These are phyloP conservation scores for Podaxis sp. DNA, from an alignment of 768 basidiomycete species.

Conservation along the genomic window DNA sequence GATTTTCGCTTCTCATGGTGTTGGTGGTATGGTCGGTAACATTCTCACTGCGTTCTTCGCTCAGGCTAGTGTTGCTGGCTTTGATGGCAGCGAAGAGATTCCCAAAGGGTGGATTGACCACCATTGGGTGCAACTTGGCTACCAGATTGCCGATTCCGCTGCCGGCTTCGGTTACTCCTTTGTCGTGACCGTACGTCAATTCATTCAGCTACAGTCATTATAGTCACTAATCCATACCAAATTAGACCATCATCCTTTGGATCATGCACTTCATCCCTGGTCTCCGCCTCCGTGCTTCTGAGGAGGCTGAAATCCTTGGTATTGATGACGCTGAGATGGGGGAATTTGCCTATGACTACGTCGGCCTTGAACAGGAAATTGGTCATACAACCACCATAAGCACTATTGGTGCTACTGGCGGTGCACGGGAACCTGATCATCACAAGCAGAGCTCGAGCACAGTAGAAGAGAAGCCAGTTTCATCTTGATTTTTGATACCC, in stretches of 20 bases:
- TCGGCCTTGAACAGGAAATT: conserved; percentile 65
- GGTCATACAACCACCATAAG: conserved; percentile 32
- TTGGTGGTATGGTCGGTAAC: conserved; percentile 82
- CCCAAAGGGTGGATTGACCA: conserved; percentile 88
- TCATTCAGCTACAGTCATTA: not conserved
- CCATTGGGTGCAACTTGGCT: conserved; percentile 78
- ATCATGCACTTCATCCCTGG: conserved; percentile 86
- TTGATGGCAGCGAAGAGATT: conserved; percentile 69
- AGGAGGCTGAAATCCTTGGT: conserved; percentile 74
- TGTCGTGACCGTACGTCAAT: conserved; percentile 62
- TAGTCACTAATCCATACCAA: not conserved
- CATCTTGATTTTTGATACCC: not conserved
- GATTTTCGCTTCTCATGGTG: conserved; percentile 86
- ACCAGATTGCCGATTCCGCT: conserved; percentile 76
- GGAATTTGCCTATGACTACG: conserved; percentile 87
- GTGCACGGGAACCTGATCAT: conserved; percentile 28
- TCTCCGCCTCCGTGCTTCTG: conserved; percentile 63
- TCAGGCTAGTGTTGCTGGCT: conserved; percentile 71
- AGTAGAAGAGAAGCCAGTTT: conserved; percentile 9
- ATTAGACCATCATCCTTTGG: conserved; percentile 78
- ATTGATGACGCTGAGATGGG: conserved; percentile 91
- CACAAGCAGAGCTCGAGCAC: conserved; percentile 10
- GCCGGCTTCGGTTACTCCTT: conserved; percentile 71
- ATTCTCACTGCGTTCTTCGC: conserved; percentile 88
- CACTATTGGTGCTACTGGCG: conserved; percentile 19